These are phyloP conservation scores for Chrysanthemum lavandulifolium DNA, from an alignment of 129 eudicot species.

Conservation along the genomic window DNA sequence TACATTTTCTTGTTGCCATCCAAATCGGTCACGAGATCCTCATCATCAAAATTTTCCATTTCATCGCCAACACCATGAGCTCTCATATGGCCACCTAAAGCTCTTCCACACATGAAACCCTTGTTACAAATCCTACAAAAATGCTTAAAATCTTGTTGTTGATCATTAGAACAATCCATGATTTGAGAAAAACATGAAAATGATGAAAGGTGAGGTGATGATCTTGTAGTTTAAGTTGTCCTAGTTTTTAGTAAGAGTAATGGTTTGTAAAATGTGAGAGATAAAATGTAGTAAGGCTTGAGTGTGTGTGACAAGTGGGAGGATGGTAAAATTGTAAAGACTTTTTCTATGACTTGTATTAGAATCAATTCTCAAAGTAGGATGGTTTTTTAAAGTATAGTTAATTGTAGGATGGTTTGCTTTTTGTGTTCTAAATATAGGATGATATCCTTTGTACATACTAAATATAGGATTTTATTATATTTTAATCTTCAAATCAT, in stretches of 20 bases:
- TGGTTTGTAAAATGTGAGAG: slow-evolving; percentile 48
- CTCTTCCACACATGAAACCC: slow-evolving; percentile 75
- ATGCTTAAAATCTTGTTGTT: slow-evolving; percentile 54
- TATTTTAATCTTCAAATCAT: too few species aligned
- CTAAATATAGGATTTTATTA: too few species aligned
- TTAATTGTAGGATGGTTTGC: too few species aligned
- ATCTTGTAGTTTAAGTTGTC: slow-evolving; percentile 52
- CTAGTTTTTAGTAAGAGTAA: slow-evolving; percentile 73
- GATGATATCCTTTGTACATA: too few species aligned
- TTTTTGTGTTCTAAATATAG: too few species aligned
- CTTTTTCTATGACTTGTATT: slow-evolving; percentile 35
- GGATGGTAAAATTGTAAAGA: slow-evolving; percentile 37
- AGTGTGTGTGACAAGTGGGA: slow-evolving; percentile 54
- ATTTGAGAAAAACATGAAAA: background rate
- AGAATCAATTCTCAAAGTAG: too few species aligned
- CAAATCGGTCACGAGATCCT: slow-evolving; percentile 50
- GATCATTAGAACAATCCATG: slow-evolving; percentile 57
- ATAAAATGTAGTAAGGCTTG: slow-evolving; percentile 29
- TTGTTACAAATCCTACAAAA: slow-evolving; percentile 70
- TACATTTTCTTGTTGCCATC: slow-evolving; percentile 50
- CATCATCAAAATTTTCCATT: slow-evolving; percentile 43
- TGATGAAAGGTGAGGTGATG: slow-evolving; percentile 14
- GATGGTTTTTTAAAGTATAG: too few species aligned
- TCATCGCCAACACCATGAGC: slow-evolving; percentile 80
- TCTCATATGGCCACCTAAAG: slow-evolving; percentile 78